These are phyloP conservation scores for Viola odorata DNA, from an alignment of 345 rosid species.

Conservation along the genomic window DNA sequence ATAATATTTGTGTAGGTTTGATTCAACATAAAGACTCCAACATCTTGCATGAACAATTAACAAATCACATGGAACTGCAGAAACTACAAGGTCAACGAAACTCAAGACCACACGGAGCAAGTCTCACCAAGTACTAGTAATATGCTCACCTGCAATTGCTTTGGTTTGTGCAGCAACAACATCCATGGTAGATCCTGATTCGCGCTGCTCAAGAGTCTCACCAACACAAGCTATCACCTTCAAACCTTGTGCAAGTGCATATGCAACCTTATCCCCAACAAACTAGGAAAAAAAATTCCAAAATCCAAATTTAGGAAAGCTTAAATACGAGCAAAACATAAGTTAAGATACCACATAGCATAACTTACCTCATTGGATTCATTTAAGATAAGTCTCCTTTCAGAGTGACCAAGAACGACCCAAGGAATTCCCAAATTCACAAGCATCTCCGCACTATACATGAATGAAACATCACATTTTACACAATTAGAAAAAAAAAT, in stretches of 20 bases:
- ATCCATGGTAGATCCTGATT: constrained; percentile 72
- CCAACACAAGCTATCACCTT: constrained; percentile 94
- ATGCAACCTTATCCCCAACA: constrained; percentile 85
- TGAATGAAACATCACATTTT: neutral
- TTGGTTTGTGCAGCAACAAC: constrained; percentile 92
- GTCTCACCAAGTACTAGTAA: too few species aligned
- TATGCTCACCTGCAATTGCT: constrained; percentile 69
- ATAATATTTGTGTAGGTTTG: too few species aligned
- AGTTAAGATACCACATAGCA: constrained; percentile 6
- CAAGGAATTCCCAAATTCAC: constrained; percentile 69
- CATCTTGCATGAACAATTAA: too few species aligned
- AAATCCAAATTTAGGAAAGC: neutral
- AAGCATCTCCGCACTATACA: constrained; percentile 87
- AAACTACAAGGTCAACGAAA: too few species aligned
- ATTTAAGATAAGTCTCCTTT: constrained; percentile 59
- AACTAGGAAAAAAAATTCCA: constrained; percentile 40
- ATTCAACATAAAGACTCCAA: too few species aligned
- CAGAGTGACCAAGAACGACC: constrained; percentile 97
- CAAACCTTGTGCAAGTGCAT: constrained; percentile 86
- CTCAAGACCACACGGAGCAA: too few species aligned
- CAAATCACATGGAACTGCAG: too few species aligned
- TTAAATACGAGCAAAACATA: neutral
- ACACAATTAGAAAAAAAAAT: neutral
- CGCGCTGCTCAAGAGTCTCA: constrained; percentile 88
- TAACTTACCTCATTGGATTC: constrained; percentile 65